Percentiles rank a stretch among this genome's conserved stretches.
Evolutionary conservation across 352 stramenopile species (phyloP).

Genomic region (Phytopythium montanum): DNA sequence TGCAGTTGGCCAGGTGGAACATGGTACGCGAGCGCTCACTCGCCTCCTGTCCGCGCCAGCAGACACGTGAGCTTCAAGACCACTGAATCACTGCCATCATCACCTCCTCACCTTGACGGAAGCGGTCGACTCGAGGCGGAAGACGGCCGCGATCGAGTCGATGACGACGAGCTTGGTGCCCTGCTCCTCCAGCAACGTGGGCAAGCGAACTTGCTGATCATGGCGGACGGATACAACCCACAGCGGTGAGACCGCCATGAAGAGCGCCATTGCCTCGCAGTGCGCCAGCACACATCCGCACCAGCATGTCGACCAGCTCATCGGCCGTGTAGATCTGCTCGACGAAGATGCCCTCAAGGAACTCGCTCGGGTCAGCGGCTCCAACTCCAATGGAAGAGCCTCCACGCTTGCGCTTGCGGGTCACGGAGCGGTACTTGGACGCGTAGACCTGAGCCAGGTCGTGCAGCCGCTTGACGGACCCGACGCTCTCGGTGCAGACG

Average conservation of each 20-base stretch:
- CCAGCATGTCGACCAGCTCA: conserved; percentile 61
- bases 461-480: conserved; percentile 66
- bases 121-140: conserved; percentile 62
- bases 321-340: conserved; percentile 73
- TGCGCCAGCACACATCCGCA: conserved; percentile 9
- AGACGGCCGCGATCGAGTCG: conserved; percentile 76
- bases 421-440: conserved; percentile 26
- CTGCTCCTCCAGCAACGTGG: conserved; percentile 57
- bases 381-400: too few species aligned
- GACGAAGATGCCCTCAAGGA: conserved; percentile 77
- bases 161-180: conserved; percentile 80
- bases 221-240: not conserved
- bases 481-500: conserved; percentile 75
- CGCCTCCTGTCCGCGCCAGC: conserved; percentile 33
- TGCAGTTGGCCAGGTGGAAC: conserved; percentile 84
- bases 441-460: conserved; percentile 58
- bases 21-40: conserved; percentile 67
- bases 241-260: not conserved
- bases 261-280: too few species aligned
- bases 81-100: too few species aligned
- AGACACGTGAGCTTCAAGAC: not conserved
- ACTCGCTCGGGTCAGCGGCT: conserved; percentile 18
- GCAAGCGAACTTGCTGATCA: conserved; percentile 58
- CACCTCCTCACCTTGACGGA: conserved; percentile 45
- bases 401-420: conserved; percentile 48